phyloP scores from a whole-genome alignment of 371 early-diverging fungal species.

The Syncephalis fuscata region DNA sequence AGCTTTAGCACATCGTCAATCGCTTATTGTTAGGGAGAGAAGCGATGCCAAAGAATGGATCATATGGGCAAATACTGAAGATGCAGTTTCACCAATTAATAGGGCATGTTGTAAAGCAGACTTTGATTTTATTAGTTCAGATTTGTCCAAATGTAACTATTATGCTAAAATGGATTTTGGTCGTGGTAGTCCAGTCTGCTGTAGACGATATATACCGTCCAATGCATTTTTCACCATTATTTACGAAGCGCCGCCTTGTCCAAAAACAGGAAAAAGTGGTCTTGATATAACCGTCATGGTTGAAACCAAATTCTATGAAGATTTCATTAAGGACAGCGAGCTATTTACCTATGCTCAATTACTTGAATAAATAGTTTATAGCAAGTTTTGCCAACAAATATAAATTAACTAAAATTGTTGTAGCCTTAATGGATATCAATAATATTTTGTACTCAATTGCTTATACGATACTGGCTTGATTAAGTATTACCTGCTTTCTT shows the following conservation, averaged over 20 bases:
- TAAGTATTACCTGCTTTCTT: too few relatives aligned
- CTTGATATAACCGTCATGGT: too few relatives aligned
- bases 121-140: not conserved
- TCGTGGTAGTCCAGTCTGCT: not conserved
- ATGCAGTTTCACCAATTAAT: not conserved
- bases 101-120: not conserved
- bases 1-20: not conserved
- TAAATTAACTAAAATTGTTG: too few relatives aligned
- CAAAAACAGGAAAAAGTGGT: too few relatives aligned
- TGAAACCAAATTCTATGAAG: too few relatives aligned
- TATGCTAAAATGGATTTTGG: not conserved
- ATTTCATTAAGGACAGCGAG: too few relatives aligned
- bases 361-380: too few relatives aligned
- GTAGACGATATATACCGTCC: not conserved
- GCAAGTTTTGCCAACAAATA: too few relatives aligned
- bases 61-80: not conserved
- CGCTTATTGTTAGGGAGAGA: not conserved
- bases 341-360: too few relatives aligned
- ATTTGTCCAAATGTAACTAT: not conserved
- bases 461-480: too few relatives aligned
- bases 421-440: too few relatives aligned
- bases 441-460: too few relatives aligned
- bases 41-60: not conserved
- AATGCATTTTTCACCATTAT: not conserved
- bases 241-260: not conserved